Conservation (phyloP, 1,139 yeast species). For the Blastobotrys niveus region DNA sequence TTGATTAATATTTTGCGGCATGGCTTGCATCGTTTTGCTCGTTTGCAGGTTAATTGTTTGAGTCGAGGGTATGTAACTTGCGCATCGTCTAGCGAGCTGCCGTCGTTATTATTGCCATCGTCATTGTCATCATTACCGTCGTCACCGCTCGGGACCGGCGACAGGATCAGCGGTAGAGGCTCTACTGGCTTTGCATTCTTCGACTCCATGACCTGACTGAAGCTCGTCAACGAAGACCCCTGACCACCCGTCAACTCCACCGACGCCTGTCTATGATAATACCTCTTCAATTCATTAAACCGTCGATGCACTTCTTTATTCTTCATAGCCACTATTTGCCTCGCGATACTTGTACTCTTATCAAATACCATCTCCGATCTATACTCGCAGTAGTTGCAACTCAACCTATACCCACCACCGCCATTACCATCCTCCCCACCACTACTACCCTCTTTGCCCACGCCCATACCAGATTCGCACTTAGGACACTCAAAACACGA, state of each 20-base stretch:
- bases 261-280: conserved; percentile 12
- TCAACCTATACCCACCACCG: conserved; percentile 15
- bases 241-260: conserved; percentile 10
- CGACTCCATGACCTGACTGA: conserved; percentile 11
- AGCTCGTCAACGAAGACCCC: background rate
- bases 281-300: conserved; percentile 12
- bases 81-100: no score
- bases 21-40: conserved; percentile 27
- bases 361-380: conserved; percentile 12
- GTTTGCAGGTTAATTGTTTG: conserved; percentile 25
- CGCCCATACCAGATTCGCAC: conserved; percentile 20
- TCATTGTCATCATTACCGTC: background rate
- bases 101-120: no score
- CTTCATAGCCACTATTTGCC: conserved; percentile 15
- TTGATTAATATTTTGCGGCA: conserved; percentile 28
- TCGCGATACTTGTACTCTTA: conserved; percentile 17
- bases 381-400: conserved; percentile 27
- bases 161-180: background rate
- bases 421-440: conserved; percentile 11
- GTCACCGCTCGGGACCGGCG: no score
- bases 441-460: background rate
- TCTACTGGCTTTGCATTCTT: conserved; percentile 4
- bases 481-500: conserved; percentile 29
- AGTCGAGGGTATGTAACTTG: background rate
- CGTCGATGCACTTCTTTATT: conserved; percentile 7